Evolutionary conservation across 2,329 filamentous ascomycete genomes (phyloP), one percentile per base, ranked within the genome.

Genomic region (Cercospora sp.): DNA sequence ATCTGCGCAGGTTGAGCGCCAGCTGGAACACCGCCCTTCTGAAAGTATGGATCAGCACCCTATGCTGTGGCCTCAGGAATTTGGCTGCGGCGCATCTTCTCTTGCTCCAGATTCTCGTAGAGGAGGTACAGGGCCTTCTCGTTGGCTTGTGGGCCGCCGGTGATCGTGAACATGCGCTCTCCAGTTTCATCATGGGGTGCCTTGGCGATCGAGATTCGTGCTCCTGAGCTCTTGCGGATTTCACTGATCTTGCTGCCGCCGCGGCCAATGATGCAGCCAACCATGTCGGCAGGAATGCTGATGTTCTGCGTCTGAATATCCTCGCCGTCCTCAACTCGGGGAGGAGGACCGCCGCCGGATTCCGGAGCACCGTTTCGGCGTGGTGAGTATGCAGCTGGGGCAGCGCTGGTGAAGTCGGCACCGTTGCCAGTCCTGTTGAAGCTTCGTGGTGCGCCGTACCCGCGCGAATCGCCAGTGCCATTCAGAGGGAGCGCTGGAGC

Each of bases 131-230:
- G 86, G 4, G 95, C 95, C 75, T 93, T 94, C 83, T 99, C 95
- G 77, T 99, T 99, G 72, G 93, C 93, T 82, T 90, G 91, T 69
- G 92, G 90, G 69, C 92, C 96, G 74, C 95, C 95, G 87, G 97
- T 97, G 79, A 99, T 99, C 78, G 95, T 99, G 84, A 99, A 99
- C 95, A 99, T 99, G 77, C 95, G 90, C 86, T 99, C 95, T 73
- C 95, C 95, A 69, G 93, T 96, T 74, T 98, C 95, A 75, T 99
- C 95, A 78, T 99, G 95, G 66, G 95, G 93, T 58, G 94, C 90
- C 86, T 97, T 98, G 75, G 94, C 94, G 80, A 98, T 98, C 57
- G 94, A 97, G 82, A 99, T 99, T 77, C 94, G 91, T 70, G 95
- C 95, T 69, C 94, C 94, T 64, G 95, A 99, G 70, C 90, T 94